Conservation (phyloP, 805 yeast species). For the Saccharomycopsis guyanensis region DNA sequence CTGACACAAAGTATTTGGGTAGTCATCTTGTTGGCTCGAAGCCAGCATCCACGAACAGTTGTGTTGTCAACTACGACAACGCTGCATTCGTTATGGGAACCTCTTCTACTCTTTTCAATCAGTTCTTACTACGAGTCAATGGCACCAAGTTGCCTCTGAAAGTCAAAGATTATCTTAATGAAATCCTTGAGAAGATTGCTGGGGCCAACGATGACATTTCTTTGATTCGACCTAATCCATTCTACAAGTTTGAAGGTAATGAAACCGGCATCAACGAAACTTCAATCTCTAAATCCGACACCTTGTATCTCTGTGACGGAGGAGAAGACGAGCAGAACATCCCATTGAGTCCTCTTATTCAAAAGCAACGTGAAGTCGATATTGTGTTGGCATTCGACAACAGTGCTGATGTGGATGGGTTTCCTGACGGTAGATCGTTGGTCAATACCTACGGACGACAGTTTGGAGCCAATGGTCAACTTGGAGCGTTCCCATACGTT, state of each 20-base stretch:
- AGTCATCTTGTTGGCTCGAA: slow-evolving; percentile 52
- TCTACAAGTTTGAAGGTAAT: background rate
- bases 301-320: slow-evolving; percentile 44
- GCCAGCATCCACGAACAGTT: slow-evolving; percentile 44
- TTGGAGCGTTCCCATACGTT: slow-evolving; percentile 69
- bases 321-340: slow-evolving; percentile 54
- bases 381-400: slow-evolving; percentile 46
- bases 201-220: slow-evolving; percentile 1
- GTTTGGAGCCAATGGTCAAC: slow-evolving; percentile 42
- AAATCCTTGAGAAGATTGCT: background rate
- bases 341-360: slow-evolving; percentile 48
- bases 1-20: slow-evolving; percentile 64
- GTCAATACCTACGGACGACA: slow-evolving; percentile 51
- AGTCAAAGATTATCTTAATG: slow-evolving; percentile 19
- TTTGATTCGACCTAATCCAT: slow-evolving; percentile 5
- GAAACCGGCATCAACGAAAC: background rate
- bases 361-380: slow-evolving; percentile 46
- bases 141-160: slow-evolving; percentile 28
- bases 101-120: slow-evolving; percentile 70
- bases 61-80: slow-evolving; percentile 67
- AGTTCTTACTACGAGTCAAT: slow-evolving; percentile 41
- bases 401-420: slow-evolving; percentile 36
- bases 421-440: slow-evolving; percentile 65
- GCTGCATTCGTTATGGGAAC: slow-evolving; percentile 77
- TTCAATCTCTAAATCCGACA: background rate